Base-by-base conservation (phyloP, 495 filamentous ascomycete genomes). In the Umbilicaria muhlenbergii region DNA sequence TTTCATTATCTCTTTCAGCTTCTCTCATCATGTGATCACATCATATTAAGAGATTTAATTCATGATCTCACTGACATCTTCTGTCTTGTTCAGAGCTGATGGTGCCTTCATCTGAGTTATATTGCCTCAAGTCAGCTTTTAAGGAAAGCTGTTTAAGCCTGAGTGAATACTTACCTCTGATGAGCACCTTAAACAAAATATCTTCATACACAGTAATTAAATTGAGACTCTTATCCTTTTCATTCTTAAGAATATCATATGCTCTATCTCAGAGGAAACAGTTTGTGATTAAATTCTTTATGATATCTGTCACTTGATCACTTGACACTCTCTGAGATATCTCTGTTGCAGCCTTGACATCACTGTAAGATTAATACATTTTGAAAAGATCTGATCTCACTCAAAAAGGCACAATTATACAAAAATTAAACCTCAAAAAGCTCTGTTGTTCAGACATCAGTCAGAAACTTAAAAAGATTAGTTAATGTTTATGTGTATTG, bases 1-100 rank as follows among this genome's bases (percentile, higher is more conserved):
- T 28, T 41, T 36, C 13, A 15, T 41, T 40, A 45, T 41, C 43
- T 45, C 43, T 18, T 41, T 40, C 35, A 40, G 33, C 17, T 45
- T 45, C 17, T 28, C 35, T 45, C 43, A 16, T 16, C 35, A 15
- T 24, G 35, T 16, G 43, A 45, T 34, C 21, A 15, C 43, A 41
- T 40, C 18, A 12, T 41, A 37, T 36, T 45, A 36, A 45, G 43
- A 16, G 17, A 41, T 41, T 45, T 45, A 24, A 41, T 45, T 41
- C 43, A 8, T 45, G 36, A 34, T 16, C 36, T 41, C 14, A 15
- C 17, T 11, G 43, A 15, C 36, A n/a, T 41, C 36, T 40, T 40
- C 36, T 45, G 17, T 40, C 43, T 45, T n/a, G 43, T 40, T 24
- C 21, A 16, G 43, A 36, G 14, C 43, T 45, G 14, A 8, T 40